phyloP scores from a whole-genome alignment of 2,329 filamentous ascomycete genomes.

The Ophiostoma ulmi region DNA sequence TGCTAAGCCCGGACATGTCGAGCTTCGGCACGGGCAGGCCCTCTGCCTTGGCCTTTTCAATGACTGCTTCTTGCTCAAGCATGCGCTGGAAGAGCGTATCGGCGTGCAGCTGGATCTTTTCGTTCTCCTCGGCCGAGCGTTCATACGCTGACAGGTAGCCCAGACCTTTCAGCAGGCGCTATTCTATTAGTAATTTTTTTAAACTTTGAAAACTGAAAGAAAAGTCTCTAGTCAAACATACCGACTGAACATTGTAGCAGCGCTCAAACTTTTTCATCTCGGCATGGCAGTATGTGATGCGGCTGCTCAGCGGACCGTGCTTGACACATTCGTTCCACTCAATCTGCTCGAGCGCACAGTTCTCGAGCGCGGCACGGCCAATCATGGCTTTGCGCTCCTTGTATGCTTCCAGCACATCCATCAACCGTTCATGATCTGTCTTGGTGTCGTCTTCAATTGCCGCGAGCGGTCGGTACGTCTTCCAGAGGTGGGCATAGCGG shows the following conservation, averaged over 20 bases:
- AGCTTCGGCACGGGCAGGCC: slow-evolving; percentile 49
- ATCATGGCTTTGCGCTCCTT: slow-evolving; percentile 76
- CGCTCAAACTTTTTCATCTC: slow-evolving; percentile 74
- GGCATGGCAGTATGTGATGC: slow-evolving; percentile 72
- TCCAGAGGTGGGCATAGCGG: slow-evolving; percentile 83
- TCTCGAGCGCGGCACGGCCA: slow-evolving; percentile 79
- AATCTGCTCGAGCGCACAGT: slow-evolving; percentile 83
- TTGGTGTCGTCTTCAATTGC: slow-evolving; percentile 65
- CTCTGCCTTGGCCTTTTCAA: slow-evolving; percentile 63
- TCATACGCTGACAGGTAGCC: slow-evolving; percentile 72
- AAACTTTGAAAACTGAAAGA: too few species aligned
- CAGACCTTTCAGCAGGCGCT: slow-evolving; percentile 84
- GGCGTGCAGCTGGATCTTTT: slow-evolving; percentile 92
- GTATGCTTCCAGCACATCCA: slow-evolving; percentile 74
- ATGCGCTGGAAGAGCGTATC: slow-evolving; percentile 86
- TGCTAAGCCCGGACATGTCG: slow-evolving; percentile 29
- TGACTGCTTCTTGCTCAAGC: slow-evolving; percentile 70
- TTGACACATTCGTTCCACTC: slow-evolving; percentile 79
- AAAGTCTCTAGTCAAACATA: slow-evolving; percentile 37
- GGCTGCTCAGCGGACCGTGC: slow-evolving; percentile 60
- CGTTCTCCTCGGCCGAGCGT: slow-evolving; percentile 63
- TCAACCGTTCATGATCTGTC: slow-evolving; percentile 73
- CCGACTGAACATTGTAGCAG: slow-evolving; percentile 84
- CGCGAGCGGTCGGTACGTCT: slow-evolving; percentile 71
- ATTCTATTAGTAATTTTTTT: neutral